Percentiles rank a stretch among this genome's conserved stretches.
Evolutionary conservation across 2,329 filamentous ascomycete species (phyloP).

Genomic region (Aspergillus fischeri): DNA sequence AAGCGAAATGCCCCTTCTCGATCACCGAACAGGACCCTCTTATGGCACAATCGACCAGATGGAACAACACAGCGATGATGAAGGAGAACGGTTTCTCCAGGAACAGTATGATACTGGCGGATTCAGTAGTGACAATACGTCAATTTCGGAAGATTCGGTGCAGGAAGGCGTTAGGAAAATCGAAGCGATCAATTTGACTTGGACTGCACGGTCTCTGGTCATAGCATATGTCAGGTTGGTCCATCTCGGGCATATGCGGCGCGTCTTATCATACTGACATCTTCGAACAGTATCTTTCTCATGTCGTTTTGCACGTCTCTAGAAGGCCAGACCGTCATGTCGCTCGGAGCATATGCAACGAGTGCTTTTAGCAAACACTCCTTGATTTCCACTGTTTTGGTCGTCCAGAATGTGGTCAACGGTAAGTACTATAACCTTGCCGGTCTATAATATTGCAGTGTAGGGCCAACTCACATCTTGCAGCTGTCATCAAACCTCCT

Average conservation of each 20-base stretch:
- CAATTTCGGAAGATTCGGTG: slow-evolving; percentile 27
- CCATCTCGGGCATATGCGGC: slow-evolving; percentile 7
- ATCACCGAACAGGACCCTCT: slow-evolving; percentile 26
- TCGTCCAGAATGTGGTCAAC: slow-evolving; percentile 62
- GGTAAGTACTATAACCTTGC: slow-evolving; percentile 40
- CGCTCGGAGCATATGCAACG: slow-evolving; percentile 61
- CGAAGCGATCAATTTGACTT: slow-evolving; percentile 51
- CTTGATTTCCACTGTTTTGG: slow-evolving; percentile 60
- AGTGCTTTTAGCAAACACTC: slow-evolving; percentile 63
- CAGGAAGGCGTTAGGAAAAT: slow-evolving; percentile 50
- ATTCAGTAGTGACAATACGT: slow-evolving; percentile 13
- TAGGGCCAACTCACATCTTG: slow-evolving; percentile 15
- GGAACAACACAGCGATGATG: slow-evolving; percentile 22
- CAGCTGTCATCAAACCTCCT: slow-evolving; percentile 61
- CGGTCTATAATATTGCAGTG: slow-evolving; percentile 5
- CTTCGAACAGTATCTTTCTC: slow-evolving; percentile 48
- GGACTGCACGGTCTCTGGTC: slow-evolving; percentile 48
- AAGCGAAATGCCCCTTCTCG: slow-evolving; percentile 30
- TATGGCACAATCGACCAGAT: slow-evolving; percentile 33
- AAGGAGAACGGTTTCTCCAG: slow-evolving; percentile 29
- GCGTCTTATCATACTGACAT: slow-evolving; percentile 13
- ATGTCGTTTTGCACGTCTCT: slow-evolving; percentile 65
- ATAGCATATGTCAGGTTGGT: slow-evolving; percentile 47
- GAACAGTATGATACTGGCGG: slow-evolving; percentile 24
- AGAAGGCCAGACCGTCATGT: slow-evolving; percentile 60